Conservation (phyloP, 2,329 filamentous ascomycete genomes). For the Fusarium tanahbumbuense region DNA sequence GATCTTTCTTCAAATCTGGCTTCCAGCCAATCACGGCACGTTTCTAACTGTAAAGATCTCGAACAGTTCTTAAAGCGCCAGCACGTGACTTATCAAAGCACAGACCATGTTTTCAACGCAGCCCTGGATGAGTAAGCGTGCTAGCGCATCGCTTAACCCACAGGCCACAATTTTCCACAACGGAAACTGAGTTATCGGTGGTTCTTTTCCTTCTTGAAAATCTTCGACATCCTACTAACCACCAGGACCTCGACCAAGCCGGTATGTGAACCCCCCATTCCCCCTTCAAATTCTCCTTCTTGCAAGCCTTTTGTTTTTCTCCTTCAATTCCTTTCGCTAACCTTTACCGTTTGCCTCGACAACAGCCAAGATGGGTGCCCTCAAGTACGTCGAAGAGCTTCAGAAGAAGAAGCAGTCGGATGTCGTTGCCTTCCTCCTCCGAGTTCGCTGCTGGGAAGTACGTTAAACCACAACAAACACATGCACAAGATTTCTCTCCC, state of each 20-base stretch:
- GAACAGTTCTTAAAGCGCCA: background rate
- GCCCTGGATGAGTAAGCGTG: conserved; percentile 45
- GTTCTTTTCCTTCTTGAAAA: conserved; percentile 28
- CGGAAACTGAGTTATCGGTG: conserved; percentile 19
- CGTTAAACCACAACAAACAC: conserved; percentile 61
- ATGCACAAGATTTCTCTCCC: conserved; percentile 46
- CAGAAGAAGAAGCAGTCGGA: conserved; percentile 99
- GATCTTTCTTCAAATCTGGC: background rate
- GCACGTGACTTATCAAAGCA: background rate
- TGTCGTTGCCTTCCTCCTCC: conserved; percentile 99
- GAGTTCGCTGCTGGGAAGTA: conserved; percentile 99
- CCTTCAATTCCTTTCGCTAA: conserved; percentile 41
- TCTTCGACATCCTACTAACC: conserved; percentile 52
- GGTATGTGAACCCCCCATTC: conserved; percentile 48
- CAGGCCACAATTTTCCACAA: conserved; percentile 29
- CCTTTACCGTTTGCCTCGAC: conserved; percentile 30
- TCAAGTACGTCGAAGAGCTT: conserved; percentile 99
- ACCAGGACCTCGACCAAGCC: conserved; percentile 53
- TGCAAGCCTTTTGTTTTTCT: conserved; percentile 7
- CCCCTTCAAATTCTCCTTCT: background rate
- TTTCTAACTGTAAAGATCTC: background rate
- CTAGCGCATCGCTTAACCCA: conserved; percentile 50
- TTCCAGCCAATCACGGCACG: background rate
- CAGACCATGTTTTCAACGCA: background rate
- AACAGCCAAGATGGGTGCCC: conserved; percentile 92